These are phyloP conservation scores for Clonostachys rhizophaga DNA, from an alignment of 2,329 filamentous ascomycete genomes.

Conservation along the genomic window DNA sequence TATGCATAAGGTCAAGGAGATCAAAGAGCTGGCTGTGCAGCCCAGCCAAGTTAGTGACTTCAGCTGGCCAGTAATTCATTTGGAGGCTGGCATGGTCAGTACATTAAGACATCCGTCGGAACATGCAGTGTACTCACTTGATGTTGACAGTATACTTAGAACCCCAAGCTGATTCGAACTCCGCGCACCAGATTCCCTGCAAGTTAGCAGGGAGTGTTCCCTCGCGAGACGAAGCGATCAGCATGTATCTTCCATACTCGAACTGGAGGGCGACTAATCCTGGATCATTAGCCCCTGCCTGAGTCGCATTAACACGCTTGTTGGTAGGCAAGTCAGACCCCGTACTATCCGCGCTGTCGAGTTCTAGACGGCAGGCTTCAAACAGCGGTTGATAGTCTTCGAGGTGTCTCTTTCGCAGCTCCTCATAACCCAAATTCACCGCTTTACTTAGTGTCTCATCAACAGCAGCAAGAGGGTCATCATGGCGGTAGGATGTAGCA, in stretches of 20 bases:
- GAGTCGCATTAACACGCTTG: conserved; percentile 1
- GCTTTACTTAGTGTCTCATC: background rate
- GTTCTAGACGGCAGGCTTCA: background rate
- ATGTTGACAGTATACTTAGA: conserved; percentile 38
- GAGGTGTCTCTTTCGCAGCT: background rate
- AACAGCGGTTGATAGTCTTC: background rate
- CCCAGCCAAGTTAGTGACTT: background rate
- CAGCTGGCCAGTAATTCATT: conserved; percentile 34
- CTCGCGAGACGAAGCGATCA: conserved; percentile 19
- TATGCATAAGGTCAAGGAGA: conserved; percentile 7
- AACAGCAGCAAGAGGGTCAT: background rate
- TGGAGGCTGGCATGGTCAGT: conserved; percentile 12
- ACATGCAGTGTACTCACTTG: conserved; percentile 14
- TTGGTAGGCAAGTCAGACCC: conserved; percentile 1
- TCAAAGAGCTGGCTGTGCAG: conserved; percentile 2
- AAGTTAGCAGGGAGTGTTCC: conserved; percentile 31
- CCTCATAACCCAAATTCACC: background rate
- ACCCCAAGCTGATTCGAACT: conserved; percentile 30
- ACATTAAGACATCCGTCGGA: background rate
- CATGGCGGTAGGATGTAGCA: conserved; percentile 1
- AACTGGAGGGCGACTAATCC: conserved; percentile 1
- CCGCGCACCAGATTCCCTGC: conserved; percentile 36
- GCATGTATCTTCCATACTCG: conserved; percentile 13
- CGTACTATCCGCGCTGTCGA: background rate
- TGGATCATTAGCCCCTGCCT: conserved; percentile 1